Conservation (phyloP, 345 rosid species). For the Brassica juncea region DNA sequence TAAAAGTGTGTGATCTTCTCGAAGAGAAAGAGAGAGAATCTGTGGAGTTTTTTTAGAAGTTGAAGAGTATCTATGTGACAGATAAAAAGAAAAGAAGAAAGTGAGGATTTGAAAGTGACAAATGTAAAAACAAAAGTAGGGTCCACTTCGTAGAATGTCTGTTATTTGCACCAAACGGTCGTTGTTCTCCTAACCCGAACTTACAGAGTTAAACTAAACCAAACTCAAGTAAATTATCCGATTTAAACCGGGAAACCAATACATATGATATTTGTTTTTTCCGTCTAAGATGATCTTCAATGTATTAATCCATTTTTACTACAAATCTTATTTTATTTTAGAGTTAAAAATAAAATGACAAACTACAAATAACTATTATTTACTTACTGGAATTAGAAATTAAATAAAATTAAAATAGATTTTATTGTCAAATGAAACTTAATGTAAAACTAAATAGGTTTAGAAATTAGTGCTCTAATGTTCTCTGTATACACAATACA, state of each 20-base stretch:
- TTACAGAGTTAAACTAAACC: background rate
- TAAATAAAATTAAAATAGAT: too few species aligned
- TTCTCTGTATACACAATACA: background rate
- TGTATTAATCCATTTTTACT: too few species aligned
- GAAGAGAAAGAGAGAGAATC: background rate
- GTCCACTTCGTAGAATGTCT: constrained; percentile 31
- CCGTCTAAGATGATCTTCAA: background rate
- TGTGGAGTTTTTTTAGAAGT: background rate
- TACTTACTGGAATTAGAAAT: too few species aligned
- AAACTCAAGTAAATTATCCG: background rate
- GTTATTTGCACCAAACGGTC: constrained; percentile 22
- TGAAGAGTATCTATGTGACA: constrained; percentile 8
- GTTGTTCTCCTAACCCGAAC: background rate
- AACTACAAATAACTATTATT: too few species aligned
- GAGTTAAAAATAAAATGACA: too few species aligned
- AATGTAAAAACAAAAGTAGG: constrained; percentile 7
- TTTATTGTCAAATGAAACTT: background rate
- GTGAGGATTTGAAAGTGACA: constrained; percentile 8
- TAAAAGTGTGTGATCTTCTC: constrained; percentile 5
- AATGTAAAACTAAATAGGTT: background rate
- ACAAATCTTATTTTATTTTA: too few species aligned
- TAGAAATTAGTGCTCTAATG: background rate
- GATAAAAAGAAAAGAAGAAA: constrained; percentile 15
- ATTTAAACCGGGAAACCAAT: background rate
- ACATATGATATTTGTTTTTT: background rate